A percentile compares a stretch with the other conserved stretches of the same genome.
phyloP scores from a whole-genome alignment of 2,329 filamentous ascomycete genomes.

The Bipolaris cookei region DNA sequence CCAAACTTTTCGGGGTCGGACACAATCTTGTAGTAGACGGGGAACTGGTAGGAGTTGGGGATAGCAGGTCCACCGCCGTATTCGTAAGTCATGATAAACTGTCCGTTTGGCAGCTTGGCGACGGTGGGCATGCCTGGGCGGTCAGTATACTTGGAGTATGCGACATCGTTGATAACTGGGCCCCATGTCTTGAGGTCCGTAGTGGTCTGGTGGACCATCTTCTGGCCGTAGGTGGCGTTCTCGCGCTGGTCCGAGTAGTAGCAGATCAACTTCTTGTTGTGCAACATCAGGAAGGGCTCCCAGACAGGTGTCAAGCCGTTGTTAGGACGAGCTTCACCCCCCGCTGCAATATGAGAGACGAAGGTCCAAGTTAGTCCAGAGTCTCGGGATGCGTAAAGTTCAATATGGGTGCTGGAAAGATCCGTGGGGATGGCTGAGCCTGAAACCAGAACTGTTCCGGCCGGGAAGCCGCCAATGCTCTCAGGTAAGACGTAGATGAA shows the following conservation, averaged over 20 bases:
- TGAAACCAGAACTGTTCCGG: constrained; percentile 68
- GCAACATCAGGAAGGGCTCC: constrained; percentile 71
- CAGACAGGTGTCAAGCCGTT: constrained; percentile 73
- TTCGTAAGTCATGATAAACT: constrained; percentile 71
- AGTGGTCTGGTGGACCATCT: constrained; percentile 69
- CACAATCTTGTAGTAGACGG: constrained; percentile 61
- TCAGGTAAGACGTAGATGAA: constrained; percentile 69
- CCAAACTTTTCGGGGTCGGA: constrained; percentile 57
- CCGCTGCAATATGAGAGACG: constrained; percentile 68
- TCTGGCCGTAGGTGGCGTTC: constrained; percentile 67
- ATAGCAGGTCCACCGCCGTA: constrained; percentile 58
- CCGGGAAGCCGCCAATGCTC: constrained; percentile 62
- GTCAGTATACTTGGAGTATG: constrained; percentile 66
- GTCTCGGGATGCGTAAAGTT: constrained; percentile 70
- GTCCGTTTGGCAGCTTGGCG: constrained; percentile 62
- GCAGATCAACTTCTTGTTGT: constrained; percentile 65
- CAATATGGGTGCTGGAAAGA: constrained; percentile 69
- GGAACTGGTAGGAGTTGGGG: constrained; percentile 51
- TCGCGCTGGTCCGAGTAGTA: constrained; percentile 78
- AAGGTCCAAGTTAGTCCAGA: constrained; percentile 69
- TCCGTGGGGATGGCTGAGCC: constrained; percentile 66
- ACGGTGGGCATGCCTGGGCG: constrained; percentile 74
- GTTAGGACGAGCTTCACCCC: constrained; percentile 66
- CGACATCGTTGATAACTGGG: constrained; percentile 65
- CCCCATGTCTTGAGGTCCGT: constrained; percentile 67